phyloP scores from a whole-genome alignment of 73 alveolate genomes.

The Paramecium bursaria region DNA sequence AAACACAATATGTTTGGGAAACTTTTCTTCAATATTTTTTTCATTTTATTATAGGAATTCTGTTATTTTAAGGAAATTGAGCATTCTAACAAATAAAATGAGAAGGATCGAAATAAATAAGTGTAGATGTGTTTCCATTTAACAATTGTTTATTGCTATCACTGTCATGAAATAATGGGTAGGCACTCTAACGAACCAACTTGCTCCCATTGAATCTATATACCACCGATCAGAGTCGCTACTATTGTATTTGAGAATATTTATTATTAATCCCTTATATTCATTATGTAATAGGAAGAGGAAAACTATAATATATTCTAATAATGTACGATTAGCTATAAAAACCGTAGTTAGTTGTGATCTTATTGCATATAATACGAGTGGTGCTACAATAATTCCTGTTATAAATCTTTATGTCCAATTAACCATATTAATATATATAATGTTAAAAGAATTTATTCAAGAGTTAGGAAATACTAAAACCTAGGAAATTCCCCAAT shows the following conservation, averaged over 20 bases:
- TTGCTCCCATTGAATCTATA: slow-evolving; percentile 30
- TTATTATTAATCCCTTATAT: not conserved
- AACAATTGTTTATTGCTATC: not conserved
- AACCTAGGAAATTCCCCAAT: slow-evolving; percentile 27
- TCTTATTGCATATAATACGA: not conserved
- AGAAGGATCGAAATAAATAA: slow-evolving; percentile 5
- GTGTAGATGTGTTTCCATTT: not conserved
- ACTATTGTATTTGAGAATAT: slow-evolving; percentile 17
- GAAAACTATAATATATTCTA: not conserved
- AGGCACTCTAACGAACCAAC: not conserved
- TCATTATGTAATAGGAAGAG: slow-evolving; percentile 36
- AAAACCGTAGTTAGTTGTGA: not conserved
- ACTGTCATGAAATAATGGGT: not conserved
- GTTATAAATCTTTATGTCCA: slow-evolving; percentile 51
- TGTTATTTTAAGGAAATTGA: slow-evolving; percentile 26
- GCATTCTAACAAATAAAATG: slow-evolving; percentile 24
- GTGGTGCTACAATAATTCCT: slow-evolving; percentile 41
- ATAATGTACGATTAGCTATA: slow-evolving; percentile 10
- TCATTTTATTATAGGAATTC: slow-evolving; percentile 54
- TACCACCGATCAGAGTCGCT: slow-evolving; percentile 57
- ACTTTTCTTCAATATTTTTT: slow-evolving; percentile 30
- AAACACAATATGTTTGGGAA: slow-evolving; percentile 31
- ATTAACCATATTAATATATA: slow-evolving; percentile 19
- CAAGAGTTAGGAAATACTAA: not conserved
- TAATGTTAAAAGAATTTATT: slow-evolving; percentile 30